Percentiles rank a stretch among this genome's conserved stretches.
These are phyloP conservation scores for Yamadazyma friedrichii DNA, from an alignment of 1,139 yeast genomes.

Conservation along the genomic window DNA sequence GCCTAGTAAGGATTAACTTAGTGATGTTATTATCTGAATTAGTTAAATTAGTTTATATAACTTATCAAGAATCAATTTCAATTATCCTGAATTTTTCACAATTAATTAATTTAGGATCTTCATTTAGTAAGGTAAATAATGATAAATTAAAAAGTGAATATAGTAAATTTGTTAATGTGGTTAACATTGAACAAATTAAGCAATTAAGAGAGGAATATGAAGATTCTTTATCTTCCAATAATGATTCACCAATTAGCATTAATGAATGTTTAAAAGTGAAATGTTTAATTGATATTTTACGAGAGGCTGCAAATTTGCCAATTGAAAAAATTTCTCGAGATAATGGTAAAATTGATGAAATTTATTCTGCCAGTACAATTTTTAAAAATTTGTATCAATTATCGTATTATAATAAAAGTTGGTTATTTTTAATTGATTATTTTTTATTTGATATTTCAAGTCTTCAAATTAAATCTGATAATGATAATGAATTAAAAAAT, in stretches of 20 bases:
- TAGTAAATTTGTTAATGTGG: conserved; percentile 27
- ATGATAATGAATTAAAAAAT: conserved; percentile 20
- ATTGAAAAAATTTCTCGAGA: neutral
- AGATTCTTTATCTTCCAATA: neutral
- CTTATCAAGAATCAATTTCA: conserved; percentile 47
- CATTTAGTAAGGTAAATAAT: conserved; percentile 18
- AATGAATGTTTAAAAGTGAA: conserved; percentile 35
- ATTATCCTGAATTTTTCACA: conserved; percentile 46
- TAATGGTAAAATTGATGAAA: neutral
- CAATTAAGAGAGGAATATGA: conserved; percentile 23
- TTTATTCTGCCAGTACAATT: conserved; percentile 6
- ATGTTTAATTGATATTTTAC: conserved; percentile 26
- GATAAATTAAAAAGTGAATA: conserved; percentile 36
- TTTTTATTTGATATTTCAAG: conserved; percentile 44
- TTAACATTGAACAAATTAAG: conserved; percentile 18
- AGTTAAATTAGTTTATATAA: conserved; percentile 60
- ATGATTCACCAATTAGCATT: conserved; percentile 13
- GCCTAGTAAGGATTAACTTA: conserved; percentile 52
- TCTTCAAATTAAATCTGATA: conserved; percentile 8
- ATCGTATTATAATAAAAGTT: conserved; percentile 21
- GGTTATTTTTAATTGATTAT: conserved; percentile 37
- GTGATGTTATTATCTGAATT: conserved; percentile 56
- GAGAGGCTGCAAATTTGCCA: conserved; percentile 4
- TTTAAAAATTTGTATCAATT: conserved; percentile 20
- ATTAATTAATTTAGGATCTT: conserved; percentile 24